Conservation (phyloP, 176 grass and related monocot genomes). For the Puya raimondii region DNA sequence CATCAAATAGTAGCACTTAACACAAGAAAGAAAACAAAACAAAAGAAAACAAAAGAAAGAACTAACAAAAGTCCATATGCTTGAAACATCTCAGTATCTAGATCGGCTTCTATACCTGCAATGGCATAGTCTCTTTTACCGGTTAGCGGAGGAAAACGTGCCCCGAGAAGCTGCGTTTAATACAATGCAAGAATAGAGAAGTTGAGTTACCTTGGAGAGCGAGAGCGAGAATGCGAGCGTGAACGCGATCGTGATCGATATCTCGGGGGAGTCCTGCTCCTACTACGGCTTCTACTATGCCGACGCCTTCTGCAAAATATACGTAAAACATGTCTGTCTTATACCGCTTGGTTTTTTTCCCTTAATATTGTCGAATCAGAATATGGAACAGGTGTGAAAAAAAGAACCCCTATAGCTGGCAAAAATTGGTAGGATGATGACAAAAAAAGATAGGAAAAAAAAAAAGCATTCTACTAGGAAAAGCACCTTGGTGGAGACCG, state of each 20-base stretch:
- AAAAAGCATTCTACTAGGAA: conserved; percentile 1
- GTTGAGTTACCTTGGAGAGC: conserved; percentile 56
- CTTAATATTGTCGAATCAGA: neutral
- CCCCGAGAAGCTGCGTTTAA: neutral
- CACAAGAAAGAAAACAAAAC: no score
- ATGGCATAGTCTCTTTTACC: neutral
- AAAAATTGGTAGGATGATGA: neutral
- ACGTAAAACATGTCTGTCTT: neutral
- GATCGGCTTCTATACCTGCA: conserved; percentile 74
- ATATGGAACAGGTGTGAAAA: neutral
- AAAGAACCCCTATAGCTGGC: no score
- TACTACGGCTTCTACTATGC: conserved; percentile 68
- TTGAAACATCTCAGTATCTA: conserved; percentile 40
- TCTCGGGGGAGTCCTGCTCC: conserved; percentile 54
- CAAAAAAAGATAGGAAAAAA: neutral
- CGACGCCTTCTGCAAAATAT: conserved; percentile 33
- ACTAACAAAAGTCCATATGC: no score
- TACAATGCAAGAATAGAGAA: neutral
- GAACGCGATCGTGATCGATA: conserved; percentile 36
- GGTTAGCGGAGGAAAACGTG: neutral
- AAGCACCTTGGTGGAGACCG: conserved; percentile 78
- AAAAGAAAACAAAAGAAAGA: no score
- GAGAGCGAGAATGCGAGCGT: conserved; percentile 50
- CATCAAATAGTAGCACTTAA: no score
- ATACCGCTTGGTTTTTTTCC: neutral